Evolutionary conservation across 1,284 basidiomycete species (phyloP).

Genomic region (Hymenochaete sp.): DNA sequence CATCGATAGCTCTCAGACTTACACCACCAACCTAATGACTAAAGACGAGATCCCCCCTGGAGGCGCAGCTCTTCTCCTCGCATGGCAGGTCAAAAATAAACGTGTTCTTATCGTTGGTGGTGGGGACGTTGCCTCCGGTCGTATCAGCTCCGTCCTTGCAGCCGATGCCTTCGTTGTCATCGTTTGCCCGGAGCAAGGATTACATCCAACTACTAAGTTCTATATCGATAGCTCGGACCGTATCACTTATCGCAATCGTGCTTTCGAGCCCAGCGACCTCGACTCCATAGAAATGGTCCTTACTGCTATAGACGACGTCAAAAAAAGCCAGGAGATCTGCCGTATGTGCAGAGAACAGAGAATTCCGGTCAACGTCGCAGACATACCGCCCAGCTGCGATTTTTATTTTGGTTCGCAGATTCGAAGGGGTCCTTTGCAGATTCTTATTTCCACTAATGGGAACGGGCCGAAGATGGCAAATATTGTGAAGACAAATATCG

Average conservation of each 20-base stretch:
- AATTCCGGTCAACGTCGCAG: conserved; percentile 93
- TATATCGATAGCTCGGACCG: conserved; percentile 46
- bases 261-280: conserved; percentile 56
- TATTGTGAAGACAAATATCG: conserved; percentile 68
- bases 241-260: conserved; percentile 65
- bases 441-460: conserved; percentile 95
- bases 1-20: no score
- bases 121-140: conserved; percentile 77
- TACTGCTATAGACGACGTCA: conserved; percentile 86
- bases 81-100: conserved; percentile 80
- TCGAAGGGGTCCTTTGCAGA: conserved; percentile 83
- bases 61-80: conserved; percentile 72
- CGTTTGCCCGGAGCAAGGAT: conserved; percentile 50
- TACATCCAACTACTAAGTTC: conserved; percentile 50
- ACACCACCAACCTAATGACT: not conserved
- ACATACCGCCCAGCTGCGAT: conserved; percentile 92
- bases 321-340: conserved; percentile 65
- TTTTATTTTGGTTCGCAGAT: conserved; percentile 98
- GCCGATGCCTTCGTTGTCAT: conserved; percentile 57
- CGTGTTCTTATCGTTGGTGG: conserved; percentile 82
- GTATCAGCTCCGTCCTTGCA: conserved; percentile 62
- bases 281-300: conserved; percentile 81
- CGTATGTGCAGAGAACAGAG: conserved; percentile 56
- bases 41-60: conserved; percentile 19
- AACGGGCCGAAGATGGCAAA: conserved; percentile 88